phyloP scores from a whole-genome alignment of 148 eudicot genomes.

The Heliosperma pusillum region DNA sequence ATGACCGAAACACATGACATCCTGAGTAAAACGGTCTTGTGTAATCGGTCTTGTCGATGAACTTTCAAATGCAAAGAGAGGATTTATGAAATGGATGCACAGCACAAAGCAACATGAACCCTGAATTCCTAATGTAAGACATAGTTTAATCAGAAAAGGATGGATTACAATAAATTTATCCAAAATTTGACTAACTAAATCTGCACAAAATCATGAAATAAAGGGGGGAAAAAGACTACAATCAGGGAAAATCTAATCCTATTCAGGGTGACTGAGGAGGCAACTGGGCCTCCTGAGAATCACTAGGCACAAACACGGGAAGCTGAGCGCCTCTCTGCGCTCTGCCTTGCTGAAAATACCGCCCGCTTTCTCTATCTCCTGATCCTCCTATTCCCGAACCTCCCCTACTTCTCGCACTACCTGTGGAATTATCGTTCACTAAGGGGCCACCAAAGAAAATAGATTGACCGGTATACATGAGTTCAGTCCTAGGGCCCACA shows the following conservation, averaged over 20 bases:
- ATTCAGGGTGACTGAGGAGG: conserved; percentile 43
- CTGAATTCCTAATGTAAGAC: not conserved
- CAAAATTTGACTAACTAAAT: conserved; percentile 20
- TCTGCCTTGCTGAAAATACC: conserved; percentile 64
- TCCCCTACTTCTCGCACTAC: conserved; percentile 33
- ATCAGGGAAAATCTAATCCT: conserved; percentile 20
- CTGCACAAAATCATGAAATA: conserved; percentile 24
- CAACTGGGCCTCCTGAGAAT: conserved; percentile 48
- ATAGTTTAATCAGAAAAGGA: not conserved
- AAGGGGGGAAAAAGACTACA: not conserved
- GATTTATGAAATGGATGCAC: not conserved
- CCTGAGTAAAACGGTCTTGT: too few relatives aligned
- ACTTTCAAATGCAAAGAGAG: not conserved
- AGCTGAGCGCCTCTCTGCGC: conserved; percentile 82
- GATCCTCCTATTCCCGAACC: conserved; percentile 22
- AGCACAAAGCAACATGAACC: not conserved
- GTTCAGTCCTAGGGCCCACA: conserved; percentile 46
- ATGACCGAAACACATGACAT: not conserved
- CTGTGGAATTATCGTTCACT: conserved; percentile 37
- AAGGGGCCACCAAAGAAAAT: conserved; percentile 88
- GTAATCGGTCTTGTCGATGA: not conserved
- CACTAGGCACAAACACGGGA: conserved; percentile 86
- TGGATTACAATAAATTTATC: conserved; percentile 16
- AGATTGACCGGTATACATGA: conserved; percentile 64
- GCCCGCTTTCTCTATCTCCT: conserved; percentile 24